Evolutionary conservation across 805 yeast species (phyloP), one percentile per base, ranked within the genome.

Genomic region (Wickerhamiella spandovensis): DNA sequence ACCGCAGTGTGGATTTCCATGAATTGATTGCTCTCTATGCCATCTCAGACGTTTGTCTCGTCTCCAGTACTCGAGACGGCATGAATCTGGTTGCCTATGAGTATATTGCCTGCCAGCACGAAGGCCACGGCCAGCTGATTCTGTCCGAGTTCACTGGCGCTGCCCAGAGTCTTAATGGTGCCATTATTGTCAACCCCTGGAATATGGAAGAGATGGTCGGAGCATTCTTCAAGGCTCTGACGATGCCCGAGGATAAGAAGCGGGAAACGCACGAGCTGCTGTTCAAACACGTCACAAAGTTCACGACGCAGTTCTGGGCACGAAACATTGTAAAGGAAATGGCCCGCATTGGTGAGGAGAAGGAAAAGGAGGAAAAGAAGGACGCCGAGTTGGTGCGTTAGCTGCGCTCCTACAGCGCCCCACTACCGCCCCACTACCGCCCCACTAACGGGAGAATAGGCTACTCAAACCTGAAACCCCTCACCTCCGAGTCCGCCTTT

Each of bases 101-200:
- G 68, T 92, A 92, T 67, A 87, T 92, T 60, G 97, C 97, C 0
- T 90, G 97, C 63, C 98, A 92, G 67, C 76, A 80, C 54, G 81
- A 81, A 45, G 79, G 79, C 54, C 81, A 87, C 55, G 99, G 99
- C 8, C 79, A 88, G 2, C 72, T 92, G 58, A 84, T 92, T 46
- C 66, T 92, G 54, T 82, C 95, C 42, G 99, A 92, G 68, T 92
- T 92, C 69, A 92, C 98, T 0, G 99, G 99, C 46, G 98, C 98
- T n/a, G 97, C 98, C 0, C 99, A 92, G 68, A 84, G 95, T 1
- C 72, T 92, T 55, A 90, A 92, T 62, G 99, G 99, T 22, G 88
- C 95, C 1, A 65, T 90, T 13, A 79, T 92, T 52, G 95, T 92
- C 20, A 92, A 92, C 62, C 99, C 99, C 2, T 92, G 99, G 99